Evolutionary conservation across 148 eudicot species (phyloP).

Genomic region (Dysphania ambrosioides): DNA sequence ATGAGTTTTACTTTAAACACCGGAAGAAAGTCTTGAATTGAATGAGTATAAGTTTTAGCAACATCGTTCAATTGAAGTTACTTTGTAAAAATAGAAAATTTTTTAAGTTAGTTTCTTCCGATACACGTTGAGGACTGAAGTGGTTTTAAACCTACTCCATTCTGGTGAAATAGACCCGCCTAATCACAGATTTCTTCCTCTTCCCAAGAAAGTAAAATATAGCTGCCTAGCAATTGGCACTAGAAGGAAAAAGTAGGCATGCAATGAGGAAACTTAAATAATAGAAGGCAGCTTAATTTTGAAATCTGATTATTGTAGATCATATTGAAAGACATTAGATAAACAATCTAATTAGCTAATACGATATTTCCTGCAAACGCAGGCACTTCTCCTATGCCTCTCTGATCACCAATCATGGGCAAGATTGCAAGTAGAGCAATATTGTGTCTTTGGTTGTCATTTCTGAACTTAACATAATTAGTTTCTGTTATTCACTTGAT

Average conservation of each 20-base stretch:
- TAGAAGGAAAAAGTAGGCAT: not conserved
- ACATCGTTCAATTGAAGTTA: not conserved
- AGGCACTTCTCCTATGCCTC: not conserved
- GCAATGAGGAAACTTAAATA: not conserved
- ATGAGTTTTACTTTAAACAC: not conserved
- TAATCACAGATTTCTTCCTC: not conserved
- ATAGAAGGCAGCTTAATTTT: not conserved
- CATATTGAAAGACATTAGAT: not conserved
- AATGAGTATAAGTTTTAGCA: not conserved
- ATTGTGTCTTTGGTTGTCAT: not conserved
- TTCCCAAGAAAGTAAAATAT: not conserved
- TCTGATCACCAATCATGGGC: not conserved
- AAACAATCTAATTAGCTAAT: not conserved
- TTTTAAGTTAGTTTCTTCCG: too few species aligned
- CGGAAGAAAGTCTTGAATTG: not conserved
- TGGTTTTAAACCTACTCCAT: not conserved
- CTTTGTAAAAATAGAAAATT: too few species aligned
- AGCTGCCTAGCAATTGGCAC: not conserved
- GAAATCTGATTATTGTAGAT: not conserved
- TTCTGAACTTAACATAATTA: not conserved
- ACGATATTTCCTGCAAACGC: not conserved
- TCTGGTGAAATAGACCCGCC: not conserved
- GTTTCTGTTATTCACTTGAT: not conserved
- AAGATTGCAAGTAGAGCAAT: not conserved
- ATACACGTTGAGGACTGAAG: not conserved